phyloP scores from a whole-genome alignment of 176 grass and related monocot genomes.

The Cenchrus fungigraminus region DNA sequence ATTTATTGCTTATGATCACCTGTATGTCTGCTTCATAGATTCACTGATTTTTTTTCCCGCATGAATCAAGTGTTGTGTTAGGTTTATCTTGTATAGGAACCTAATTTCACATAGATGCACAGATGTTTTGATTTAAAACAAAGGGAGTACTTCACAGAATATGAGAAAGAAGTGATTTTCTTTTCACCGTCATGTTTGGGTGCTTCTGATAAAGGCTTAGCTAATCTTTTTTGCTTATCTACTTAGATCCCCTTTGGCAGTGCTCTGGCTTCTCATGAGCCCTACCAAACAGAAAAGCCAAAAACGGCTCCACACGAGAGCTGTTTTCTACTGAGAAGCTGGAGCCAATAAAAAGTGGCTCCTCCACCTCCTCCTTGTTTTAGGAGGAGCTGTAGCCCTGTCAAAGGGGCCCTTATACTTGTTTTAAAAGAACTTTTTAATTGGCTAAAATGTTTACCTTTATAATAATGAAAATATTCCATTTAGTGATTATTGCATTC shows the following conservation, averaged over 20 bases:
- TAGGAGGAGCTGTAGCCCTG: no score
- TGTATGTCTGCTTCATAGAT: conserved; percentile 10
- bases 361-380: no score
- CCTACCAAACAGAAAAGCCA: no score
- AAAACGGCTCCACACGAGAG: no score
- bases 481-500: neutral
- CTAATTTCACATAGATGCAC: neutral
- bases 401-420: neutral
- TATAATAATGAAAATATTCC: neutral
- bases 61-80: neutral
- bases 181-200: neutral
- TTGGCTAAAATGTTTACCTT: neutral
- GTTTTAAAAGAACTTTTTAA: neutral
- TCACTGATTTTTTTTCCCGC: neutral
- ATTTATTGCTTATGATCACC: neutral
- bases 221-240: neutral
- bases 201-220: conserved; percentile 13
- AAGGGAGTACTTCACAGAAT: neutral
- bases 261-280: no score
- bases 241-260: neutral
- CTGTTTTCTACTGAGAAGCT: no score
- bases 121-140: neutral
- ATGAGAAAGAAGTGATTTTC: neutral
- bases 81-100: neutral
- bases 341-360: no score